Conservation (phyloP, 176 grass and related monocot genomes). For the Rhynchospora tenuis region DNA sequence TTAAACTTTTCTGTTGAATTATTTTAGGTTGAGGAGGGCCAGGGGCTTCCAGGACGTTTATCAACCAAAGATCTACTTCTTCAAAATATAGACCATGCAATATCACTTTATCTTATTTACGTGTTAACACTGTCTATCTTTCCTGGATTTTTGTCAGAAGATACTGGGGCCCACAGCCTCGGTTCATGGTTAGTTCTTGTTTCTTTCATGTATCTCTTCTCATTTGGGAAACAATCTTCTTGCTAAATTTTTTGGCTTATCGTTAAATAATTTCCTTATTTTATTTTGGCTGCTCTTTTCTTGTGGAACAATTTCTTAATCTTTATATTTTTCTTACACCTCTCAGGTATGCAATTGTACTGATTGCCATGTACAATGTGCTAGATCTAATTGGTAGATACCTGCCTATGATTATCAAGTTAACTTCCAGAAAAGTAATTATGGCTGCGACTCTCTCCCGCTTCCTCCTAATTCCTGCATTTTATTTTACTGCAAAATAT, state of each 20-base stretch:
- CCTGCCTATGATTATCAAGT: conserved; percentile 42
- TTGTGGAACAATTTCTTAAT: neutral
- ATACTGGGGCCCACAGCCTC: conserved; percentile 64
- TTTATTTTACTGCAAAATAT: conserved; percentile 68
- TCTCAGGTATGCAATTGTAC: conserved; percentile 52
- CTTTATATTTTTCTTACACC: neutral
- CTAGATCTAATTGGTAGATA: conserved; percentile 72
- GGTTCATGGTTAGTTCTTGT: conserved; percentile 46
- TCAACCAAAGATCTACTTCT: conserved; percentile 42
- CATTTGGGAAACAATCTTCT: neutral
- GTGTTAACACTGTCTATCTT: conserved; percentile 66
- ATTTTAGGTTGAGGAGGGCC: conserved; percentile 45
- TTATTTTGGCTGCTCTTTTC: neutral
- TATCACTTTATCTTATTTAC: conserved; percentile 52
- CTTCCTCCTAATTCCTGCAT: conserved; percentile 53
- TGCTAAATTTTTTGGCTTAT: neutral
- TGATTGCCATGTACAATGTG: conserved; percentile 57
- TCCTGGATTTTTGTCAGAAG: conserved; percentile 71
- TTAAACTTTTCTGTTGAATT: neutral
- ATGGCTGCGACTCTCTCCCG: conserved; percentile 25
- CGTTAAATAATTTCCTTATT: neutral
- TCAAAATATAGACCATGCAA: conserved; percentile 51
- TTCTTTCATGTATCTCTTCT: neutral
- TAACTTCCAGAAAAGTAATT: conserved; percentile 52
- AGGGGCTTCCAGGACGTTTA: conserved; percentile 27